Base-by-base conservation (phyloP, 495 filamentous ascomycete genomes). In the Halenospora varia region DNA sequence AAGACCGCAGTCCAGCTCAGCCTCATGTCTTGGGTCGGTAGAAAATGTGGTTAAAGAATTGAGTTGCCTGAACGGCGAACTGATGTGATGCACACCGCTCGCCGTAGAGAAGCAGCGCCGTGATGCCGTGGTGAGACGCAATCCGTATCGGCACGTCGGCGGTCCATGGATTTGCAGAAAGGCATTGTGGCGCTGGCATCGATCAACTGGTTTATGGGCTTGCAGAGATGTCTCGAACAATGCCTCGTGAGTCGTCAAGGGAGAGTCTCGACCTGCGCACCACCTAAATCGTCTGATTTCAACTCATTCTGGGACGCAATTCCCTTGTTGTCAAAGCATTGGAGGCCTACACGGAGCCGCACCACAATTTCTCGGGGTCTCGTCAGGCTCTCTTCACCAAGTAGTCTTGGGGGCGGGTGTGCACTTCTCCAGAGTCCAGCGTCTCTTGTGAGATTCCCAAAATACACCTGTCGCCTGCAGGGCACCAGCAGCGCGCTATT, bases 381-480 rank as follows among this genome's bases (percentile, higher is more conserved):
- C n/a, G n/a, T n/a, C n/a, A n/a, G n/a, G n/a, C n/a, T n/a, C n/a
- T n/a, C n/a, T n/a, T n/a, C n/a, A n/a, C 29, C 29, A 35, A 35
- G 29, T 35, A 4, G 29, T 35, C 29, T n/a, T n/a, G n/a, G n/a
- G n/a, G n/a, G n/a, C n/a, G n/a, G n/a, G n/a, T n/a, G n/a, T n/a
- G n/a, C n/a, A n/a, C n/a, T n/a, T n/a, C n/a, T n/a, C n/a, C n/a
- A n/a, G n/a, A n/a, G 29, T 13, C 13, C 13, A 4, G 4, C 29
- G 29, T 35, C 29, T 35, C 29, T 35, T 35, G 39, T 46, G 39
- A 58, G 48, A 58, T 58, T 48, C 55, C 55, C 45, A 58, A 58
- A 58, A 58, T 58, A 58, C 49, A 3, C n/a, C 24, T 45, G 35
- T 51, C 42, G 22, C 45, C 44, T 3, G 24, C 39, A 1, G 29